Base-by-base conservation (phyloP, 1,284 basidiomycete species). In the Meira miltonrushii region DNA sequence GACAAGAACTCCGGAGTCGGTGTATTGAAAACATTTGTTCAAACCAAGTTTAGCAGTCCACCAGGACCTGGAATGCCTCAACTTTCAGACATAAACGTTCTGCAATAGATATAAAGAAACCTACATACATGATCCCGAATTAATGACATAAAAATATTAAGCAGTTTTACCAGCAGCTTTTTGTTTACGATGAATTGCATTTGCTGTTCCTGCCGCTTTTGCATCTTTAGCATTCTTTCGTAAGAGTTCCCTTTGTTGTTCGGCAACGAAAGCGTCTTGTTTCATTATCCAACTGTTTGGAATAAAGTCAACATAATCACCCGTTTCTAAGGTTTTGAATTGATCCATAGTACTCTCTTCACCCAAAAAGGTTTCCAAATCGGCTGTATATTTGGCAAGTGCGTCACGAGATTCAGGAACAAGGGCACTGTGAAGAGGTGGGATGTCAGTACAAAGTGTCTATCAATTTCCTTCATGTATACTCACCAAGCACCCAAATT, bases 11-110 rank as follows among this genome's bases (percentile, higher is more conserved):
- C 59, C 58, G 68, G 67, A 7, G 57, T 64, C 2, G 63, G 62
- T 1, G 54, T 67, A 37, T 25, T 71, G 49, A 75, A 75, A 67
- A 47, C 66, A 10, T 74, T 74, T 55, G 54, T 78, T 60, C 48
- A 75, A 55, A 78, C 75, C 23, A 67, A 60, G 51, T 59, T 66
- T 38, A 71, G 70, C 0, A 55, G 58, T 50, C 61, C 64, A 28
- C 57, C 59, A 1, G 65, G 69, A 1, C 17, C 52, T 19, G 66
- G 65, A 13, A 70, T 68, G 17, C 68, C 70, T 7, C 58, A 60
- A 48, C 57, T 71, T 37, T 15, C 47, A 10, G 15, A 15, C 12
- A 6, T 49, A 8, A 33, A 33, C 8, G 28, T 33, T 33, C 8
- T 33, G 8, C 28, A 33, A 33, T 17, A 17, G 9, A 4, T 8